A percentile compares a stretch with the other conserved stretches of the same genome.
phyloP scores from a whole-genome alignment of 257 asterid species.

The Penstemon barbatus region DNA sequence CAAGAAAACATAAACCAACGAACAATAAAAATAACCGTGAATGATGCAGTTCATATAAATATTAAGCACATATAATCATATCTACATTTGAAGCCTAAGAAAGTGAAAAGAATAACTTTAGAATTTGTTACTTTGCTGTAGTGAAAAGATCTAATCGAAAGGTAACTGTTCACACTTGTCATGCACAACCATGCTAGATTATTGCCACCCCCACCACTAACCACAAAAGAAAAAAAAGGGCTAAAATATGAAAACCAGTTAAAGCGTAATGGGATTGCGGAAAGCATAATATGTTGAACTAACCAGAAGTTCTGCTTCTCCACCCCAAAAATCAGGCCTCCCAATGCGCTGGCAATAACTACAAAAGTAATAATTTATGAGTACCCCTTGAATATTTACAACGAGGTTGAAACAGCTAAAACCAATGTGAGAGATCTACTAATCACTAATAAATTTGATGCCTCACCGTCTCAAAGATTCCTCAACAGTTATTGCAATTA shows the following conservation, averaged over 20 bases:
- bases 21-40: not conserved
- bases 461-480: slow-evolving; percentile 83
- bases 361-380: slow-evolving; percentile 34
- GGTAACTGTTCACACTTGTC: not conserved
- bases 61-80: not conserved
- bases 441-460: slow-evolving; percentile 27
- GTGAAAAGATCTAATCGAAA: not conserved
- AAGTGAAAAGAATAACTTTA: not conserved
- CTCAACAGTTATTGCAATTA: slow-evolving; percentile 87
- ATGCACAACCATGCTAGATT: too few relatives aligned
- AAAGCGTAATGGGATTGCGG: not conserved
- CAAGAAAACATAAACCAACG: not conserved
- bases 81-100: not conserved
- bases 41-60: not conserved
- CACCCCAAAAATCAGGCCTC: slow-evolving; percentile 97
- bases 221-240: too few relatives aligned
- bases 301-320: slow-evolving; percentile 96
- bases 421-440: not conserved
- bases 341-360: slow-evolving; percentile 93
- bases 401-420: slow-evolving; percentile 3
- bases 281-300: slow-evolving; percentile 31
- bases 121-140: not conserved
- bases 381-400: slow-evolving; percentile 3
- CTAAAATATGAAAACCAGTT: slow-evolving; percentile 3
- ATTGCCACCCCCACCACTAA: too few relatives aligned